Evolutionary conservation across 352 stramenopile species (phyloP), one percentile per base, ranked within the genome.

Genomic region (Phytophthora rubi): DNA sequence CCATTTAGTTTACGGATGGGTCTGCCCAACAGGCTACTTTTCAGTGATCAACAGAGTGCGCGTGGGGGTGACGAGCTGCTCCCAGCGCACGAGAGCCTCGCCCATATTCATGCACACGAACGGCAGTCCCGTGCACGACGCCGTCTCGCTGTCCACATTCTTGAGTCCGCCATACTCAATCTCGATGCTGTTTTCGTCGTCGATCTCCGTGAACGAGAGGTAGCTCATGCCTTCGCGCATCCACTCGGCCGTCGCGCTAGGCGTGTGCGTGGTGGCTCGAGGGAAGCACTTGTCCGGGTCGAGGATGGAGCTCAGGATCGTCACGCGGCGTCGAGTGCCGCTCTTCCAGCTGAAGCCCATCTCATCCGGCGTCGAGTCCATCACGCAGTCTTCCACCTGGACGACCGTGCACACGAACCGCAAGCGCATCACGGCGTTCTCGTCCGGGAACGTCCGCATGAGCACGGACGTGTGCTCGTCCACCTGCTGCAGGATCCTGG

Each of bases 391-490:
- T 15, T 83, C 65, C 8, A 81, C 59, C 16, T 69, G 68, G 15
- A 64, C 57, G 15, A 83, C 57, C 4, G 81, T 51, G 32, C 76
- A 77, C 45, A 75, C 62, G 28, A 79, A 81, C 2, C 73, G 66
- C 57, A 66, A 57, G 44, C 61, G 44, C 76, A 82, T 82, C 35
- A 70, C 53, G 1, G 63, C 70, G 18, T 76, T 65, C n/a, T 73
- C 70, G 23, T 86, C 79, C 0, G 76, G 75, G 35, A 73, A 82
- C 18, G 73, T 82, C 49, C 77, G 76, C 73, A 86, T 70, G 7
- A 83, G 16, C 2, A 86, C 70, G 42, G 59, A 71, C 47, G 76
- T 80, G 58, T 79, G 65, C 26, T 68, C 73, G 32, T 86, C 76
- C 57, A 83, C 73, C 2, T 64, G 60, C 65, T 86, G 76, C 47